Conservation (phyloP, 2,329 filamentous ascomycete species). For the Penicillium freii region DNA sequence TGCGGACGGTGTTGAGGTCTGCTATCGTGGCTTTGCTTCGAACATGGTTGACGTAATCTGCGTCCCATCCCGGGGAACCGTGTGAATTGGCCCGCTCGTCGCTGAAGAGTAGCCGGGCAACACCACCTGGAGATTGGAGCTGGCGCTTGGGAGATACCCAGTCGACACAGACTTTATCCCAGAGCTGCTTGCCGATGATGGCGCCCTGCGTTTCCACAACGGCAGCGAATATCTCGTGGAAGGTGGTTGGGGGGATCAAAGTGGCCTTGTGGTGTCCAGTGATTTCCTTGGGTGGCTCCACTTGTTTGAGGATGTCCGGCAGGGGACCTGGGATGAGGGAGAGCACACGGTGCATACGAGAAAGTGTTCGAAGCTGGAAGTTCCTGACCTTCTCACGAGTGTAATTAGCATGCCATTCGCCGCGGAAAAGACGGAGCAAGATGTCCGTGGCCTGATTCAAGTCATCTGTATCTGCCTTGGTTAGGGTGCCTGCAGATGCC, state of each 20-base stretch:
- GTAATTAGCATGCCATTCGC: constrained; percentile 30
- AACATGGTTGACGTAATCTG: constrained; percentile 23
- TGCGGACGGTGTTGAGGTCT: constrained; percentile 37
- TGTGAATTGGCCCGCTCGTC: constrained; percentile 22
- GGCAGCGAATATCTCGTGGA: constrained; percentile 56
- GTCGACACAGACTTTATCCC: constrained; percentile 49
- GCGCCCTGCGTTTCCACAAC: constrained; percentile 52
- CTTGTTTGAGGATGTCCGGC: constrained; percentile 25
- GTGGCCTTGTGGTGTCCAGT: constrained; percentile 21
- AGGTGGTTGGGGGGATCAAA: constrained; percentile 41
- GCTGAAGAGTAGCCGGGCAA: constrained; percentile 25
- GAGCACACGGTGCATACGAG: constrained; percentile 33
- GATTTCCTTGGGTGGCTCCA: constrained; percentile 10
- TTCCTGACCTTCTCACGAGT: constrained; percentile 19
- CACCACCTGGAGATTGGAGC: constrained; percentile 30
- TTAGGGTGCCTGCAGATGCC: constrained; percentile 1
- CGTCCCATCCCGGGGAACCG: constrained; percentile 29
- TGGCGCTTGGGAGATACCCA: constrained; percentile 18
- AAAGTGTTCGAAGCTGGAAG: constrained; percentile 33
- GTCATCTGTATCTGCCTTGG: constrained; percentile 5
- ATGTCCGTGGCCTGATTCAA: constrained; percentile 32
- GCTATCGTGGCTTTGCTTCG: constrained; percentile 33
- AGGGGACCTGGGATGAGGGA: constrained; percentile 34
- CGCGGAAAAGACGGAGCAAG: constrained; percentile 35
- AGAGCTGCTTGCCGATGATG: constrained; percentile 47